A percentile compares a stretch with the other conserved stretches of the same genome.
Evolutionary conservation across 306 rosid genomes (phyloP).

Genomic region (Sindora glabra): DNA sequence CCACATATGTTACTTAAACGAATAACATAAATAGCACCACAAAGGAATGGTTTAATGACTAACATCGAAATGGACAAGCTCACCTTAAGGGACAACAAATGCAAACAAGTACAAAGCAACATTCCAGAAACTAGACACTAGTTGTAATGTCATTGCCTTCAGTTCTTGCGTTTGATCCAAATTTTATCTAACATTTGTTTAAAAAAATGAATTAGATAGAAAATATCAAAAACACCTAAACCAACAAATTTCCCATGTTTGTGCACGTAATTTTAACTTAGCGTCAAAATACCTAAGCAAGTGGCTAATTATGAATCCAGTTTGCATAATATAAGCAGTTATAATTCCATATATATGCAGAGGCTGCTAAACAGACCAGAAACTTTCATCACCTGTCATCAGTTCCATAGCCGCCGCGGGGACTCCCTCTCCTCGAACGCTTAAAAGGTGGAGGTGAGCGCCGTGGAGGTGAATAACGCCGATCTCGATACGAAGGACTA

Average conservation of each 20-base stretch:
- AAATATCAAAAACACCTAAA: background rate
- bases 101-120: background rate
- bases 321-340: background rate
- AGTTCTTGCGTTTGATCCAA: too few relatives aligned
- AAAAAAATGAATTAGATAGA: too few relatives aligned
- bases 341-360: background rate
- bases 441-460: slow-evolving; percentile 63
- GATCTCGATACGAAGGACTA: slow-evolving; percentile 58
- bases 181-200: too few relatives aligned
- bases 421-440: slow-evolving; percentile 62
- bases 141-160: background rate
- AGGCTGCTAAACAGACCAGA: background rate
- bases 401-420: slow-evolving; percentile 49
- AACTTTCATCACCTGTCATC: slow-evolving; percentile 34
- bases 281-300: background rate
- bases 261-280: background rate
- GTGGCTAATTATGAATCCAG: background rate
- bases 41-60: too few relatives aligned
- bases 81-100: background rate
- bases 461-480: slow-evolving; percentile 52
- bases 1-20: too few relatives aligned
- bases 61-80: too few relatives aligned
- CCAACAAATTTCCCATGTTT: background rate
- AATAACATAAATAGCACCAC: too few relatives aligned
- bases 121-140: background rate